These are phyloP conservation scores for Clonostachys byssicola DNA, from an alignment of 2,329 filamentous ascomycete species.

Conservation along the genomic window DNA sequence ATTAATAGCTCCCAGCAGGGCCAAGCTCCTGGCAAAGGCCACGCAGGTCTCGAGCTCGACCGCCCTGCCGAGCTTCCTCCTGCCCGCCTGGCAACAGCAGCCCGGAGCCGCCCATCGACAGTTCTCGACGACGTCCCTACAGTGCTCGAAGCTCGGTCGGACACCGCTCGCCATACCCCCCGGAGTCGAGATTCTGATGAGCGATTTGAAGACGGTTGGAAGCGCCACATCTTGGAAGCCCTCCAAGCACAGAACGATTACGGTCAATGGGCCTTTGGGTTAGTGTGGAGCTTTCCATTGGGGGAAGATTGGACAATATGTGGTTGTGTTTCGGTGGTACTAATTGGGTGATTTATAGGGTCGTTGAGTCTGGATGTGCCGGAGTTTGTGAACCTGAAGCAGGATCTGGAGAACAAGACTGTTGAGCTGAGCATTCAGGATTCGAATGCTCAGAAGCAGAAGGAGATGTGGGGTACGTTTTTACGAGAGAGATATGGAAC, in stretches of 20 bases:
- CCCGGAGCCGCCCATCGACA: slow-evolving; percentile 11
- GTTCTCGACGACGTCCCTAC: slow-evolving; percentile 69
- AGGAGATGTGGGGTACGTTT: slow-evolving; percentile 87
- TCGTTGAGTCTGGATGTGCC: slow-evolving; percentile 76
- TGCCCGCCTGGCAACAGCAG: slow-evolving; percentile 60
- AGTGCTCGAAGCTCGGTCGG: slow-evolving; percentile 79
- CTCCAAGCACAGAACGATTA: slow-evolving; percentile 62
- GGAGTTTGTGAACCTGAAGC: slow-evolving; percentile 67
- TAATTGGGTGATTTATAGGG: slow-evolving; percentile 37
- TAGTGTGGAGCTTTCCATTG: neutral
- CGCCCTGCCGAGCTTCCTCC: slow-evolving; percentile 67
- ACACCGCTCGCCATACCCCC: slow-evolving; percentile 77
- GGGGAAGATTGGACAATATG: neutral
- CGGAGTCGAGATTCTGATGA: slow-evolving; percentile 72
- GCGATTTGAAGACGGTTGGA: slow-evolving; percentile 52
- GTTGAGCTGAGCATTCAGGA: slow-evolving; percentile 69
- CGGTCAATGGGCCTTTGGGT: slow-evolving; percentile 80
- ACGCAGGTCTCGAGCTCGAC: slow-evolving; percentile 40
- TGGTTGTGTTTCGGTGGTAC: slow-evolving; percentile 1
- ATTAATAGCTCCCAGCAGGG: slow-evolving; percentile 64
- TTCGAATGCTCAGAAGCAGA: slow-evolving; percentile 65
- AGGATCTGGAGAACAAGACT: slow-evolving; percentile 60
- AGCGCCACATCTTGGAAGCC: slow-evolving; percentile 56
- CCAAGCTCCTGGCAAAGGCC: slow-evolving; percentile 55
- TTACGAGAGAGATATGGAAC: neutral